Conservation (phyloP, 192 early-diverging fungal genomes). For the Gryganskiella cystojenkinii region DNA sequence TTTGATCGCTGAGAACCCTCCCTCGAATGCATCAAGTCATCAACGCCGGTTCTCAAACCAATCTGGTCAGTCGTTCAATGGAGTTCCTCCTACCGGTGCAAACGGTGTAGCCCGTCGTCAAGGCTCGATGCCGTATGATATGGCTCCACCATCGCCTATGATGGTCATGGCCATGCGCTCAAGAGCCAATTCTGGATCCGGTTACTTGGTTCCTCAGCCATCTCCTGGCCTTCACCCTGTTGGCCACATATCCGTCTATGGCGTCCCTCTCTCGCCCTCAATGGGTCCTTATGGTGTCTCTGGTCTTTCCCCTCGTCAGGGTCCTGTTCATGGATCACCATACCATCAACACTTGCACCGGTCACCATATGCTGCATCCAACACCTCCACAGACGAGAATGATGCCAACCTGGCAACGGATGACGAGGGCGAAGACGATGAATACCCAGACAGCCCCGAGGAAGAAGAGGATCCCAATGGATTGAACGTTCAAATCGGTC, state of each 20-base stretch:
- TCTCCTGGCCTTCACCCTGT: constrained; percentile 35
- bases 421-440: constrained; percentile 49
- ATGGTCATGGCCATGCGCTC: constrained; percentile 49
- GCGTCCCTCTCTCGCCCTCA: constrained; percentile 23
- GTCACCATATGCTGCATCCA: constrained; percentile 29
- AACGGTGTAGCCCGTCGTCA: constrained; percentile 12
- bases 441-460: constrained; percentile 43
- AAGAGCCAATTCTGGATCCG: constrained; percentile 42
- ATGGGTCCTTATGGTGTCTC: constrained; percentile 31
- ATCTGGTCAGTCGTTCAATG: too few species aligned
- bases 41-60: constrained; percentile 14
- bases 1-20: constrained; percentile 39
- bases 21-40: neutral
- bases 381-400: constrained; percentile 43
- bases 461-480: constrained; percentile 22
- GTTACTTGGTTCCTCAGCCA: constrained; percentile 37
- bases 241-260: constrained; percentile 28
- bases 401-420: constrained; percentile 46
- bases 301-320: constrained; percentile 20
- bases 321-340: constrained; percentile 26
- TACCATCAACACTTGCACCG: constrained; percentile 31
- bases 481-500: too few species aligned
- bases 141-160: constrained; percentile 35
- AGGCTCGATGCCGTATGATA: constrained; percentile 5
- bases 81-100: too few species aligned